Evolutionary conservation across 768 basidiomycete species (phyloP).

Genomic region (Collybia nuda): DNA sequence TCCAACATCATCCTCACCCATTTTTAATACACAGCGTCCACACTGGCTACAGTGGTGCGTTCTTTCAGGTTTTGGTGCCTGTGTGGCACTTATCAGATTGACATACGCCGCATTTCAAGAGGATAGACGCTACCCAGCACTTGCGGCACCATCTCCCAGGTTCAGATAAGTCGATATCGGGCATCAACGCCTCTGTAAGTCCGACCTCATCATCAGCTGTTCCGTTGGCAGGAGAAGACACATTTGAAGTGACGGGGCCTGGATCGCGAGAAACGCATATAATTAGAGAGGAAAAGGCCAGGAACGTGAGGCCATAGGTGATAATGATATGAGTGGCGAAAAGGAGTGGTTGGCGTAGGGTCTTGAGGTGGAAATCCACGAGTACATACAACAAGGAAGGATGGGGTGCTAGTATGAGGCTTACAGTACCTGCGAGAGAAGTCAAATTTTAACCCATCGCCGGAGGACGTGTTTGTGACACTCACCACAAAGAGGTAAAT

Average conservation of each 20-base stretch:
- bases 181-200: slow-evolving; percentile 62
- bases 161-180: slow-evolving; percentile 45
- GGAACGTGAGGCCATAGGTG: slow-evolving; percentile 66
- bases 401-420: slow-evolving; percentile 68
- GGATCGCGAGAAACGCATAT: slow-evolving; percentile 75
- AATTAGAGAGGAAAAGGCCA: slow-evolving; percentile 72
- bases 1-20: slow-evolving; percentile 52
- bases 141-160: slow-evolving; percentile 75
- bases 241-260: slow-evolving; percentile 47
- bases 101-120: background rate
- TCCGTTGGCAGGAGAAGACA: slow-evolving; percentile 22
- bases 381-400: slow-evolving; percentile 72
- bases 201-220: slow-evolving; percentile 42
- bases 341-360: slow-evolving; percentile 41
- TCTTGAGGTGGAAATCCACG: slow-evolving; percentile 63
- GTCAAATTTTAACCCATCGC: background rate
- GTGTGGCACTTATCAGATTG: background rate
- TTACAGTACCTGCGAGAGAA: slow-evolving; percentile 34
- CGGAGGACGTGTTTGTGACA: slow-evolving; percentile 1
- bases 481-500: slow-evolving; percentile 57
- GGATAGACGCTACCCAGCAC: slow-evolving; percentile 55
- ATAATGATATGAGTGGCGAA: slow-evolving; percentile 57
- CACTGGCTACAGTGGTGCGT: slow-evolving; percentile 78
- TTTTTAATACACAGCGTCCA: slow-evolving; percentile 78
- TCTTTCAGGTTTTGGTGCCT: slow-evolving; percentile 76